A percentile compares a stretch with the other conserved stretches of the same genome.
These are phyloP conservation scores for Persicaria tinctoria DNA, from an alignment of 148 eudicot genomes.

Conservation along the genomic window DNA sequence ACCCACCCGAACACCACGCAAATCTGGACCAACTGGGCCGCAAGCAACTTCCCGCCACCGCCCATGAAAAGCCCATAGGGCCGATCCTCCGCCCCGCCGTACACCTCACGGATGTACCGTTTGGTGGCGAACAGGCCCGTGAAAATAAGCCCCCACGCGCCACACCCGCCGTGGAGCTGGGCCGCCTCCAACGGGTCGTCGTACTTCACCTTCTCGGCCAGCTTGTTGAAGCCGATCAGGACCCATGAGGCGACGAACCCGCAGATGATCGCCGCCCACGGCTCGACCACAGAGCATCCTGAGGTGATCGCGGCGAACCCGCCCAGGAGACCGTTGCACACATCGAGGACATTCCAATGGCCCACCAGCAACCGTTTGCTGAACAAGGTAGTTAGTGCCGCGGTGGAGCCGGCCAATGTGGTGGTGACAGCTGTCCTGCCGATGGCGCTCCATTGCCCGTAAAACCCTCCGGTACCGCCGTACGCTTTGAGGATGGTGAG, in stretches of 20 bases:
- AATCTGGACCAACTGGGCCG: constrained; percentile 37
- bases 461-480: constrained; percentile 22
- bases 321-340: constrained; percentile 54
- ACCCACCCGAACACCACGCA: constrained; percentile 42
- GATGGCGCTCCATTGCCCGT: constrained; percentile 60
- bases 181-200: constrained; percentile 54
- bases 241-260: constrained; percentile 46
- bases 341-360: constrained; percentile 55
- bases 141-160: constrained; percentile 42
- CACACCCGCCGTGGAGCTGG: constrained; percentile 46
- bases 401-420: constrained; percentile 50
- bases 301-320: constrained; percentile 57
- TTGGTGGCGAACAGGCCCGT: constrained; percentile 37
- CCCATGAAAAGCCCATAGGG: constrained; percentile 46
- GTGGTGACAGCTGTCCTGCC: constrained; percentile 62
- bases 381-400: constrained; percentile 49
- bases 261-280: constrained; percentile 54
- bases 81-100: constrained; percentile 16
- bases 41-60: constrained; percentile 36
- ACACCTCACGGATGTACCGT: constrained; percentile 29
- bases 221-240: constrained; percentile 29
- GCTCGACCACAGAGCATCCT: constrained; percentile 56
- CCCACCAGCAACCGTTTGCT: constrained; percentile 43
- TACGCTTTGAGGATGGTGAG: constrained; percentile 34
- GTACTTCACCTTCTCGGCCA: constrained; percentile 27